Percentiles rank a stretch among this genome's conserved stretches.
Conservation (phyloP, 805 yeast species). For the Pichia occidentalis region DNA sequence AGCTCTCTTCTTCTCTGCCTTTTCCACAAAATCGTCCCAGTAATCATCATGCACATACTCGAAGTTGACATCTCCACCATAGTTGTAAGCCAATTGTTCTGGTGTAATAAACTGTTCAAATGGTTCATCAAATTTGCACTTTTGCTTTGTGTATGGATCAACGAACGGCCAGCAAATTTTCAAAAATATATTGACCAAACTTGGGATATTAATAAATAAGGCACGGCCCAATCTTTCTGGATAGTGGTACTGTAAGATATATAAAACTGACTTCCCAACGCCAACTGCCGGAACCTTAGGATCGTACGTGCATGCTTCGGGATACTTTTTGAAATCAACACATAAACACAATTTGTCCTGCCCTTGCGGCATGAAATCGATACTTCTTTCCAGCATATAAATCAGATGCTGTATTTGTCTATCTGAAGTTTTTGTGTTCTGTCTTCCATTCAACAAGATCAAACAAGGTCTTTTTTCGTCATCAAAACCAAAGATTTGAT, state of each 20-base stretch:
- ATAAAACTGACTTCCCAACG: conserved; percentile 83
- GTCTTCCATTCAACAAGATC: conserved; percentile 88
- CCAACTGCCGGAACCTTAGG: conserved; percentile 67
- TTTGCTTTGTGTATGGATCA: conserved; percentile 91
- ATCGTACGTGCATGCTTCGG: conserved; percentile 34
- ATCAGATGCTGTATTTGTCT: conserved; percentile 93
- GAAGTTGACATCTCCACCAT: conserved; percentile 83
- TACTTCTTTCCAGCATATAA: conserved; percentile 85
- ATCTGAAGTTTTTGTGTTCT: conserved; percentile 85
- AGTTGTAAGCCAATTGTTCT: conserved; percentile 72
- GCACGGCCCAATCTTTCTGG: conserved; percentile 96
- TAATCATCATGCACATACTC: conserved; percentile 73
- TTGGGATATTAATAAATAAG: conserved; percentile 86
- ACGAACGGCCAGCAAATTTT: conserved; percentile 93
- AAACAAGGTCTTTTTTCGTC: conserved; percentile 88
- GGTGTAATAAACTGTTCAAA: conserved; percentile 74
- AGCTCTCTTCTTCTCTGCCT: conserved; percentile 50
- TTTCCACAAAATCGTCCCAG: conserved; percentile 67
- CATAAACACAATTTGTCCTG: conserved; percentile 89
- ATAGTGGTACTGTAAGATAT: conserved; percentile 91
- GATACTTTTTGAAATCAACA: conserved; percentile 86
- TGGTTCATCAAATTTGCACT: conserved; percentile 87
- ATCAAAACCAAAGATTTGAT: conserved; percentile 84
- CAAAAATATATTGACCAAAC: conserved; percentile 87
- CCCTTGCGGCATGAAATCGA: conserved; percentile 92